A percentile compares a stretch with the other conserved stretches of the same genome.
Conservation (phyloP, 352 stramenopile genomes). For the Phytophthora podocarpi region DNA sequence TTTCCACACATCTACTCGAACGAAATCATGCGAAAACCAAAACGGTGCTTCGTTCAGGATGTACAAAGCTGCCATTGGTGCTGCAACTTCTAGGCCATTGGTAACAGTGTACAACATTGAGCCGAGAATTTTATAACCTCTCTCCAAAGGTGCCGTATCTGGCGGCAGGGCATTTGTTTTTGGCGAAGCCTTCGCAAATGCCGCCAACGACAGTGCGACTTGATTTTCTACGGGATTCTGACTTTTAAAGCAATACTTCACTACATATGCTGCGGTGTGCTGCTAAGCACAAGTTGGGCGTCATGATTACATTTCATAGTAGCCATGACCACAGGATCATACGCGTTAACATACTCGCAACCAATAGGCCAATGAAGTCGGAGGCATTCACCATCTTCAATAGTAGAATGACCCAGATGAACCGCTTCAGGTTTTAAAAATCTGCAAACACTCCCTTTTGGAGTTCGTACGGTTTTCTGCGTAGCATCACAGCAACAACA, state of each 20-base stretch:
- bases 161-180: conserved; percentile 6
- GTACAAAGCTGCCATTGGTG: conserved; percentile 13
- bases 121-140: conserved; percentile 2
- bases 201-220: conserved; percentile 1
- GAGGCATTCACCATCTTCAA: background rate
- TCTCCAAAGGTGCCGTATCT: background rate
- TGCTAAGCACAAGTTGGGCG: conserved; percentile 10
- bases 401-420: background rate
- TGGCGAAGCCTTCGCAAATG: conserved; percentile 11
- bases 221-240: conserved; percentile 29
- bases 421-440: conserved; percentile 14
- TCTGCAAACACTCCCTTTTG: conserved; percentile 10
- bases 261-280: too few relatives aligned
- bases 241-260: conserved; percentile 37
- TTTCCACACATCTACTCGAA: conserved; percentile 1
- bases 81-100: conserved; percentile 15
- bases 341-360: conserved; percentile 32
- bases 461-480: conserved; percentile 7
- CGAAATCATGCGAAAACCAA: conserved; percentile 20
- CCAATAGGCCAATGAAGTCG: conserved; percentile 10
- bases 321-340: conserved; percentile 14
- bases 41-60: conserved; percentile 9
- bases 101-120: conserved; percentile 22
- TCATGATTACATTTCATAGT: too few relatives aligned
- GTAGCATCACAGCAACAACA: too few relatives aligned